Evolutionary conservation across 257 asterid species (phyloP), one percentile per base, ranked within the genome.

Genomic region (Perilla frutescens): DNA sequence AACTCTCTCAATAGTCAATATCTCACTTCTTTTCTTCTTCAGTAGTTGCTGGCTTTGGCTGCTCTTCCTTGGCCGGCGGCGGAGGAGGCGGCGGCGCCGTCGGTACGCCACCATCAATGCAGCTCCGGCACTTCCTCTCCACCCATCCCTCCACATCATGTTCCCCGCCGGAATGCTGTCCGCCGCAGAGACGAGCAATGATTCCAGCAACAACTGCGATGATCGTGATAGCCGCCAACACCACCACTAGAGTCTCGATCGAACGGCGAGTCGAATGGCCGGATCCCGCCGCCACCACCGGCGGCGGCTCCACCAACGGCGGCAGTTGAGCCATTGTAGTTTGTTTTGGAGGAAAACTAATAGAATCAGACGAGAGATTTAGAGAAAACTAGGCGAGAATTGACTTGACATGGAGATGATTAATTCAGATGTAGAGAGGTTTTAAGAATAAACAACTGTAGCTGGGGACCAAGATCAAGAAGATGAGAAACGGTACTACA

Each of bases 101-200:
- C 3, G 85, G 48, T 3, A 83, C 47, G 53, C 92, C 92, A 53
- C 77, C 87, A 43, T 87, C 92, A 69, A 87, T 85, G 81, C 92
- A 87, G 85, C 83, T 87, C 63, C 87, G 82, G 80, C 92, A 87
- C 79, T 82, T 88, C 67, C 86, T 85, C 48, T 91, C 97, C 15
- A 91, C 88, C 93, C 96, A 89, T n/a, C 97, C 96, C 80, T 91
- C 96, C 8, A 87, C 58, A 79, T 91, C 97, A 44, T 87, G 90
- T 15, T 88, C 97, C 5, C 97, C 89, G 10, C 96, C 91, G 32
- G 82, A 68, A 78, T 85, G 97, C 4, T 82, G 76, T 6, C 96
- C 97, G 12, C 93, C 93, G 67, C 97, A 88, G n/a, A 90, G 83
- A 47, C 96, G 82, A 12, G 96, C 91, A 60, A 88, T 76, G 55